Evolutionary conservation across 2,329 filamentous ascomycete genomes (phyloP), one percentile per base, ranked within the genome.

Genomic region (Trichothecium roseum): DNA sequence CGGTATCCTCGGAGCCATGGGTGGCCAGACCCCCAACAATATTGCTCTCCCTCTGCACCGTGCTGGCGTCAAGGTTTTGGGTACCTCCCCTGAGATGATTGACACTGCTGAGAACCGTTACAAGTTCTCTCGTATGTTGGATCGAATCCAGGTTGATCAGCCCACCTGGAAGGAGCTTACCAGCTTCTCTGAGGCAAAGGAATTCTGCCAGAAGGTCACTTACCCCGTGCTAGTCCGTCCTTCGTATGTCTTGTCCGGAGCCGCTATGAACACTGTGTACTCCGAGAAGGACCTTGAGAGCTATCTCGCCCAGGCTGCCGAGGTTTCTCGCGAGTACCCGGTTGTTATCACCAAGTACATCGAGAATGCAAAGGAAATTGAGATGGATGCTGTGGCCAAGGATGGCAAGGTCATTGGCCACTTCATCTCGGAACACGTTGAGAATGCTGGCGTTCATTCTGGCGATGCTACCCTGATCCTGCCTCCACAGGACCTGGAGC

Each of bases 261-360:
- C 91, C 32, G 91, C 91, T 14, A 98, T 98, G 91, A 98, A 96
- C 69, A 96, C 91, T 0, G 91, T 96, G 26, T 96, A 96, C 66
- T 95, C 89, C 0, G 80, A 93, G 64, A 83, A 89, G 54, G 91
- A 96, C 55, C 68, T 98, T 39, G 84, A 85, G 49, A 81, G 72
- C 51, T 96, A 93, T 60, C 70, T 98, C 30, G 76, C 84, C 45
- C 89, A 96, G 62, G 91, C 91, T 36, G 84, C 76, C 6, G 88
- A 94, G 45, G 91, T 98, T 32, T 96, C 91, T 5, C 79, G 84
- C 42, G 89, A 96, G 42, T 85, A 96, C 57, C 91, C 91, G 1
- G 91, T 98, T 9, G 91, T 98, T 42, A 96, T 98, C 53, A 96
- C 89, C 41, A 98, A 98, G 66, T 98, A 96, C 64, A 96, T 98